phyloP scores from a whole-genome alignment of 1,139 yeast genomes.

The Zygosaccharomyces sapae region DNA sequence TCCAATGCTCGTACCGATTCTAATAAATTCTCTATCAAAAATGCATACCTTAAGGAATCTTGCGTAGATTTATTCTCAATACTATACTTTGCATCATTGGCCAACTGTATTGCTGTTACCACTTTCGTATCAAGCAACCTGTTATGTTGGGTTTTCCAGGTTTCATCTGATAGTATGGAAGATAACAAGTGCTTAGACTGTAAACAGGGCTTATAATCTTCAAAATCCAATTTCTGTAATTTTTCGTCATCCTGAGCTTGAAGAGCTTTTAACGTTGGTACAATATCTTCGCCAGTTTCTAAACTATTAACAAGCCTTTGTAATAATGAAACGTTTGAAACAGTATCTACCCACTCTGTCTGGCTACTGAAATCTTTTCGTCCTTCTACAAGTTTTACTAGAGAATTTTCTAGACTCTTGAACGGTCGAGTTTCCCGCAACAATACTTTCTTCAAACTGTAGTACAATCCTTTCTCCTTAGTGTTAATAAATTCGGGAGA shows the following conservation, averaged over 20 bases:
- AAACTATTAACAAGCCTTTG: conserved; percentile 4
- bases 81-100: conserved; percentile 17
- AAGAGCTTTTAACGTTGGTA: not conserved
- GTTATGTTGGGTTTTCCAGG: not conserved
- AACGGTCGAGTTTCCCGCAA: conserved; percentile 3
- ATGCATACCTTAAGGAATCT: conserved; percentile 25
- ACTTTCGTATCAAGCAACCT: conserved; percentile 1
- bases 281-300: not conserved
- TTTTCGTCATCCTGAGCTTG: conserved; percentile 10
- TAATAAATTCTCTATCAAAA: conserved; percentile 16
- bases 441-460: conserved; percentile 18
- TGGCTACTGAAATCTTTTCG: not conserved
- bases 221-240: conserved; percentile 13
- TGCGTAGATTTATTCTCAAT: conserved; percentile 21
- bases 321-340: conserved; percentile 11
- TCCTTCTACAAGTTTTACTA: conserved; percentile 4
- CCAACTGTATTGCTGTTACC: conserved; percentile 13
- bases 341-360: conserved; percentile 13
- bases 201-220: conserved; percentile 18
- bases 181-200: conserved; percentile 22
- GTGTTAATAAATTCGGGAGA: conserved; percentile 18
- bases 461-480: conserved; percentile 23
- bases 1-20: not conserved
- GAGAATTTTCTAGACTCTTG: conserved; percentile 9
- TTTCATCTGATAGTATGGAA: not conserved